Conservation (phyloP, 179 eudicot species). For the Gypsophila paniculata region DNA sequence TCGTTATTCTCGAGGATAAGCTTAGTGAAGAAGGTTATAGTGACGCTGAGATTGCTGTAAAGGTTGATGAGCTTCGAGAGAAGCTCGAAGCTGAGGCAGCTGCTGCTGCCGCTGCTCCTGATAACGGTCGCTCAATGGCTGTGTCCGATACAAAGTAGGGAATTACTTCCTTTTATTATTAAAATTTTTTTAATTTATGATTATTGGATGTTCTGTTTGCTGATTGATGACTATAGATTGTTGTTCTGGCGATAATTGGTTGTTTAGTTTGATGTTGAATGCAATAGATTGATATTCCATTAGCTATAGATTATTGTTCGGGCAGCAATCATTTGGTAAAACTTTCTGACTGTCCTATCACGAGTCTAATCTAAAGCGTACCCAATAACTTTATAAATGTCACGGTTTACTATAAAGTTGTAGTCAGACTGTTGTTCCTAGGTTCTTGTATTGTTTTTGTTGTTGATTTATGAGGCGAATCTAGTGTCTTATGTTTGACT, state of each 20-base stretch:
- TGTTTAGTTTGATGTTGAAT: not conserved
- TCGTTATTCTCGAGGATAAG: slow-evolving; percentile 70
- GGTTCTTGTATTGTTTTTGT: no score
- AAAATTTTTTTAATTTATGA: not conserved
- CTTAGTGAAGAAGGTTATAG: slow-evolving; percentile 79
- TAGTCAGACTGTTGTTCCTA: not conserved
- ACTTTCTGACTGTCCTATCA: not conserved
- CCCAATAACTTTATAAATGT: no score
- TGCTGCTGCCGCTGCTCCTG: slow-evolving; percentile 29
- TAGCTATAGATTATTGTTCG: not conserved
- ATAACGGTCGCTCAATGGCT: slow-evolving; percentile 22
- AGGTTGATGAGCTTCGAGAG: slow-evolving; percentile 55
- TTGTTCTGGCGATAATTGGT: not conserved
- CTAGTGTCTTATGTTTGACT: not conserved
- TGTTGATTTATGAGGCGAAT: no score
- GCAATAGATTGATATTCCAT: no score
- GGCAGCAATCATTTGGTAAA: not conserved
- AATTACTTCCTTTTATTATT: no score
- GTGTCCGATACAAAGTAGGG: slow-evolving; percentile 37
- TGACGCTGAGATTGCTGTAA: slow-evolving; percentile 60
- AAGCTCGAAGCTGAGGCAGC: slow-evolving; percentile 57
- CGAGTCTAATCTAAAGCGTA: not conserved
- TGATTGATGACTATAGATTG: not conserved
- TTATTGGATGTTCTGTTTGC: not conserved
- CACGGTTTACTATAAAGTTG: no score